A percentile compares a stretch with the other conserved stretches of the same genome.
Conservation (phyloP, 1,139 yeast species). For the Candida frijolesensis region DNA sequence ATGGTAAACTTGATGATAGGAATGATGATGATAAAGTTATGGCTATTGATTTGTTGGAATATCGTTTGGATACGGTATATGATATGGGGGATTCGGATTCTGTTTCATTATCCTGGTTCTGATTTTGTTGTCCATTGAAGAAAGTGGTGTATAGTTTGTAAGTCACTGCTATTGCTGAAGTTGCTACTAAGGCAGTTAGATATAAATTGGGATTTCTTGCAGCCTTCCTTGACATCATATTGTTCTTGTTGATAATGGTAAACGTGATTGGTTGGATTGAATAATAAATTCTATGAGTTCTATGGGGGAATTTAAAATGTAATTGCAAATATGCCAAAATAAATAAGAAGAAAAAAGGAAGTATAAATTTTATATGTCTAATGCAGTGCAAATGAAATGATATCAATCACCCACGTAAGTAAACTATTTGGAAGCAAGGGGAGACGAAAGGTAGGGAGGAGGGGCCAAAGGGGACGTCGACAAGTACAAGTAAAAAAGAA, state of each 20-base stretch:
- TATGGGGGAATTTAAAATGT: not conserved
- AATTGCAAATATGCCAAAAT: not conserved
- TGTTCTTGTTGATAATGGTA: not conserved
- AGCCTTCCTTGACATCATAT: conserved; percentile 16
- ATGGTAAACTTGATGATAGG: conserved; percentile 40
- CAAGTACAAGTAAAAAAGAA: not conserved
- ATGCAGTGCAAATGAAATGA: too few relatives aligned
- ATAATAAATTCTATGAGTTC: not conserved
- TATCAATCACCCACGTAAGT: too few relatives aligned
- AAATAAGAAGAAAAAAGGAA: too few relatives aligned
- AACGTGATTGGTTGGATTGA: not conserved
- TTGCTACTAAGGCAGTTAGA: conserved; percentile 40
- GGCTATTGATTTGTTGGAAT: conserved; percentile 41
- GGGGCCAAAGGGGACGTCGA: not conserved
- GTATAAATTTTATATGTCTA: not conserved
- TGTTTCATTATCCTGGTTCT: conserved; percentile 7
- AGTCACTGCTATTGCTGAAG: conserved; percentile 38
- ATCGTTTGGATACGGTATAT: conserved; percentile 20
- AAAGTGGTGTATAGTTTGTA: conserved; percentile 34
- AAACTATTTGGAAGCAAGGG: too few relatives aligned
- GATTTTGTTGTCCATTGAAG: conserved; percentile 11
- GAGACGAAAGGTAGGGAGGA: not conserved
- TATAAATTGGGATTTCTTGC: conserved; percentile 34
- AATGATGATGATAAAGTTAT: conserved; percentile 48
- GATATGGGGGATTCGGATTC: conserved; percentile 9